Conservation (phyloP, 1,139 yeast genomes). For the Geotrichum klebahnii region DNA sequence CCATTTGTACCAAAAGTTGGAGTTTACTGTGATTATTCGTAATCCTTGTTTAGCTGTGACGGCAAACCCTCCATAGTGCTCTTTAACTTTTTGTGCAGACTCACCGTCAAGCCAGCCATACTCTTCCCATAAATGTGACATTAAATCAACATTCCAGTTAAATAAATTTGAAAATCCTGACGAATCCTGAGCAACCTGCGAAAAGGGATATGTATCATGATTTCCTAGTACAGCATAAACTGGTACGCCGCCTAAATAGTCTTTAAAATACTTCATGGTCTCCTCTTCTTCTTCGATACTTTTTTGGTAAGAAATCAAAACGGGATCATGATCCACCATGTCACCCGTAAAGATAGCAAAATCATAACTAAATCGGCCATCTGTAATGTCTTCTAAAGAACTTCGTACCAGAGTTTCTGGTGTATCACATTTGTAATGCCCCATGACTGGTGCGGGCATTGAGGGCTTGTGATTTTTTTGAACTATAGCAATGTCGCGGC, state of each 20-base stretch:
- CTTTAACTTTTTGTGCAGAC: constrained; percentile 30
- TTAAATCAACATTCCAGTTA: constrained; percentile 57
- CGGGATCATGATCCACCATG: constrained; percentile 59
- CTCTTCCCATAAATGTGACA: constrained; percentile 54
- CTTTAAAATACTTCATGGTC: constrained; percentile 53
- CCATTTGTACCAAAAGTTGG: constrained; percentile 56
- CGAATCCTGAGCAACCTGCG: constrained; percentile 57
- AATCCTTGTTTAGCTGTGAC: constrained; percentile 53
- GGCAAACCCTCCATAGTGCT: constrained; percentile 62
- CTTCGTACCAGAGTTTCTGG: constrained; percentile 54
- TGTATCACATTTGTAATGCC: constrained; percentile 59
- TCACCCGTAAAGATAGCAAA: constrained; percentile 70
- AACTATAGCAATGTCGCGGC: constrained; percentile 42
- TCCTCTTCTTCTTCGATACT: constrained; percentile 49
- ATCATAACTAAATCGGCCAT: constrained; percentile 40
- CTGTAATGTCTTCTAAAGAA: constrained; percentile 47
- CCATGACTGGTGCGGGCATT: constrained; percentile 57
- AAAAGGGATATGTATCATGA: constrained; percentile 71
- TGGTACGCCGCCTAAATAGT: constrained; percentile 51
- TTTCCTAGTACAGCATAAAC: constrained; percentile 66
- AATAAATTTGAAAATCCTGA: constrained; percentile 50
- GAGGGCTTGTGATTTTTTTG: constrained; percentile 23
- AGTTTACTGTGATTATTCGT: constrained; percentile 55
- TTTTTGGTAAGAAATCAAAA: constrained; percentile 52
- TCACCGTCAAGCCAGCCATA: constrained; percentile 34